Conservation (phyloP, 2,329 filamentous ascomycete genomes). For the Capronia epimyces region DNA sequence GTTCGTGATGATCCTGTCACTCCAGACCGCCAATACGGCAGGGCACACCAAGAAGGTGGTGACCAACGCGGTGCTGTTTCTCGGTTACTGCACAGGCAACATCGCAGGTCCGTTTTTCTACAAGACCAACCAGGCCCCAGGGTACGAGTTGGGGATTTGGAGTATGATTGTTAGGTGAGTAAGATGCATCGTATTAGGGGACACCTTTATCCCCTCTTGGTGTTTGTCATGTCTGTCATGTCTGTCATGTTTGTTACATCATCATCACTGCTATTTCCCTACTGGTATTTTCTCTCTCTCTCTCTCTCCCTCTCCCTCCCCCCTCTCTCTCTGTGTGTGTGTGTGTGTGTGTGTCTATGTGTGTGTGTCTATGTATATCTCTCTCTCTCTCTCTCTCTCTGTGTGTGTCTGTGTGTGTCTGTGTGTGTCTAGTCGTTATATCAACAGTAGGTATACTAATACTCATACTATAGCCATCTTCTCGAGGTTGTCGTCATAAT, state of each 20-base stretch:
- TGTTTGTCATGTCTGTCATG: too few species aligned
- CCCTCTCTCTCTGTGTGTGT: too few species aligned
- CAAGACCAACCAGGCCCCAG: slow-evolving; percentile 48
- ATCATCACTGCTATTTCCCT: too few species aligned
- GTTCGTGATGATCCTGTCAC: slow-evolving; percentile 47
- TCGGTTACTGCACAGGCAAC: slow-evolving; percentile 57
- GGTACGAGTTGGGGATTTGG: slow-evolving; percentile 51
- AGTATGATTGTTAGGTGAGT: slow-evolving; percentile 49
- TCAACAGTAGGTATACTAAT: not conserved
- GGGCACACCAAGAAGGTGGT: slow-evolving; percentile 61
- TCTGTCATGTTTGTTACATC: too few species aligned
- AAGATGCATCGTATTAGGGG: not conserved
- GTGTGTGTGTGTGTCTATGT: too few species aligned
- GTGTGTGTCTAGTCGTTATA: too few species aligned
- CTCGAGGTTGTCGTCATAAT: slow-evolving; percentile 47
- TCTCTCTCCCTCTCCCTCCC: too few species aligned
- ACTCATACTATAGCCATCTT: slow-evolving; percentile 35
- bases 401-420: too few species aligned
- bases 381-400: not conserved
- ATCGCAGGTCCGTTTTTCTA: slow-evolving; percentile 61
- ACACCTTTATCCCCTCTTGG: too few species aligned
- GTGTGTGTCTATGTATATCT: too few species aligned
- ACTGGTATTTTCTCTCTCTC: too few species aligned
- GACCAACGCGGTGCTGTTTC: slow-evolving; percentile 57
- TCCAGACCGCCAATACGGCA: slow-evolving; percentile 44